Evolutionary conservation across 2,329 filamentous ascomycete species (phyloP), one percentile per base, ranked within the genome.

Genomic region (Aureobasidium sp.): DNA sequence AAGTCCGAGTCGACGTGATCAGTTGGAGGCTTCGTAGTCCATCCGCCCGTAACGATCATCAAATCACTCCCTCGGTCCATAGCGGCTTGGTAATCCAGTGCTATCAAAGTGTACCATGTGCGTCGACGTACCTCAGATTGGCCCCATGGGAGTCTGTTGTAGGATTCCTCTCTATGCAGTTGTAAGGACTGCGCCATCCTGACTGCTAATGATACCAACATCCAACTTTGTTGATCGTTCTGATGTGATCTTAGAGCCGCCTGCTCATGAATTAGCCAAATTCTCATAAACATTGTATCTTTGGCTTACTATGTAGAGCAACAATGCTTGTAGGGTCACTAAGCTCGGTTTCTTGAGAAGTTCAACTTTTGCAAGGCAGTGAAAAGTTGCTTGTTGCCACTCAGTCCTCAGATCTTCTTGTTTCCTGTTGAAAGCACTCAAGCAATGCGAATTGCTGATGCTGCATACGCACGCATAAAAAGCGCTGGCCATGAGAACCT

Each of bases 21-120:
- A 13, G 29, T 23, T 15, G 58, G 58, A 10, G 11, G 8, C n/a
- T 60, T 60, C 6, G 47, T 54, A 3, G 47, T 60, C 19, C 31
- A 60, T 7, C 58, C 40, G 31, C 37, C 17, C 3, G 11, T 6
- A 8, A 40, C n/a, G 4, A 60, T 45, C 15, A 27, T n/a, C 9
- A 45, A 29, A 38, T 60, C 58, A 29, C 45, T 51, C 6, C 58
- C 58, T 37, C 58, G 25, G n/a, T 60, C 58, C 38, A 60, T 53
- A 13, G 58, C 46, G 8, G 38, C 58, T 45, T 60, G 58, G 11
- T 53, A 60, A 10, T 60, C 58, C 19, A 60, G 58, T 27, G 46
- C 58, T 27, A 23, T 38, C 5, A 60, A 10, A 2, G 37, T 45
- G 3, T 37, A 53, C 58, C 58, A 60, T 4, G 37, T 40, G 8